Conservation (phyloP, 2,329 filamentous ascomycete genomes). For the Beauveria scarabaeidicola region DNA sequence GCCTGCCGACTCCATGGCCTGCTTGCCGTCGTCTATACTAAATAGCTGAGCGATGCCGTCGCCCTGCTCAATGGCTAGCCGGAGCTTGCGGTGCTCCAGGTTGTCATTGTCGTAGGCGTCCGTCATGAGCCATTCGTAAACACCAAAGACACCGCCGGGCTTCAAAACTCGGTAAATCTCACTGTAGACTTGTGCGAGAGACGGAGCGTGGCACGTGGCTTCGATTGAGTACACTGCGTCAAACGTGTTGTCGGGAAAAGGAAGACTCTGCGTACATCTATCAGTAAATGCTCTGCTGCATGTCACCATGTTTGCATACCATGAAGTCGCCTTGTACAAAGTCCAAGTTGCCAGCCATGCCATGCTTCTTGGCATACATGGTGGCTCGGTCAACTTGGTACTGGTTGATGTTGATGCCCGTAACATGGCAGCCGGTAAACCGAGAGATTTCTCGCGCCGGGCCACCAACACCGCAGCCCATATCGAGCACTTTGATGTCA, state of each 20-base stretch:
- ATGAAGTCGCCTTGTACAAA: conserved; percentile 94
- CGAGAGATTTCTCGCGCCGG: conserved; percentile 92
- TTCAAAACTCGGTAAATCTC: conserved; percentile 94
- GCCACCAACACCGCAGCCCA: conserved; percentile 88
- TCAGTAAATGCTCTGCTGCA: conserved; percentile 10
- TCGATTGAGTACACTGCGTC: conserved; percentile 97
- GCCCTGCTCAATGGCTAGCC: conserved; percentile 89
- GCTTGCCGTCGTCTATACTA: conserved; percentile 68
- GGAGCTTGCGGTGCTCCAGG: conserved; percentile 77
- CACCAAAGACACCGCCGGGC: conserved; percentile 89
- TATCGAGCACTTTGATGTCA: conserved; percentile 81
- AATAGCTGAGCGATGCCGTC: conserved; percentile 98
- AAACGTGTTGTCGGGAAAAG: conserved; percentile 83
- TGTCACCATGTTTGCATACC: conserved; percentile 32
- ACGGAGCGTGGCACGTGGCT: conserved; percentile 89
- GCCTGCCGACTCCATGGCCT: conserved; percentile 77
- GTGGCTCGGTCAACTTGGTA: conserved; percentile 90
- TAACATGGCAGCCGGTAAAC: conserved; percentile 77
- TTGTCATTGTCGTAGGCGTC: conserved; percentile 88
- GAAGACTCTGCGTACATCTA: conserved; percentile 61
- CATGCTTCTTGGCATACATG: conserved; percentile 69
- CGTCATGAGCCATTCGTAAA: conserved; percentile 99
- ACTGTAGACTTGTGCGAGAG: conserved; percentile 82
- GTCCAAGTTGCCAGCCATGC: conserved; percentile 63
- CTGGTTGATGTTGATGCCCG: conserved; percentile 93